Percentiles rank a stretch among this genome's conserved stretches.
Conservation (phyloP, 2,329 filamentous ascomycete genomes). For the Monilinia aucupariae region DNA sequence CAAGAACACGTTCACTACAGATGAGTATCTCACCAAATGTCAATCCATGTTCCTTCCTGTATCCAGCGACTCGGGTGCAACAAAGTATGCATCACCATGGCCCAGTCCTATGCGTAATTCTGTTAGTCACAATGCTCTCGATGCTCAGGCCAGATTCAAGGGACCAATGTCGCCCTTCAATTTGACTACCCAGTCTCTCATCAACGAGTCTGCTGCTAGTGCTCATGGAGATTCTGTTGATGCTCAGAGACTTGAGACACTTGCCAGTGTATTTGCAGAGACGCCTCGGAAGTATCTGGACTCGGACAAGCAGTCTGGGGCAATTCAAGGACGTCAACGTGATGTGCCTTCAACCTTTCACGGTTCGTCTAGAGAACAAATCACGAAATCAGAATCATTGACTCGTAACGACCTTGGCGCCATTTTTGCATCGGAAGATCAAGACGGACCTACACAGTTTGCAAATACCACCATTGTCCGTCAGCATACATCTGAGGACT, state of each 20-base stretch:
- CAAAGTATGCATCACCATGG: constrained; percentile 1
- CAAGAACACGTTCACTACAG: background rate
- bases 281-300: background rate
- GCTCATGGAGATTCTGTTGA: background rate
- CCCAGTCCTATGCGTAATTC: background rate
- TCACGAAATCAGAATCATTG: background rate
- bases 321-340: background rate
- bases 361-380: background rate
- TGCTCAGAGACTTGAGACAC: background rate
- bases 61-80: background rate
- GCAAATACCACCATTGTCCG: background rate
- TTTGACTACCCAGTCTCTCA: background rate
- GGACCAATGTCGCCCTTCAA: background rate
- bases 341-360: background rate
- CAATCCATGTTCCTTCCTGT: background rate
- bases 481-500: constrained; percentile 4
- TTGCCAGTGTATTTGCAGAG: background rate
- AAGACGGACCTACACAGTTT: background rate
- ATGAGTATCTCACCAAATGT: constrained; percentile 8
- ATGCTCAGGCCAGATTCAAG: background rate
- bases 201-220: background rate
- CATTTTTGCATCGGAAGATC: background rate
- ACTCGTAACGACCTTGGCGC: background rate
- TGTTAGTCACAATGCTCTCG: background rate
- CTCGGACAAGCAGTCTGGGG: background rate